phyloP scores from a whole-genome alignment of 495 filamentous ascomycete genomes.

The Chaetomium fimeti region DNA sequence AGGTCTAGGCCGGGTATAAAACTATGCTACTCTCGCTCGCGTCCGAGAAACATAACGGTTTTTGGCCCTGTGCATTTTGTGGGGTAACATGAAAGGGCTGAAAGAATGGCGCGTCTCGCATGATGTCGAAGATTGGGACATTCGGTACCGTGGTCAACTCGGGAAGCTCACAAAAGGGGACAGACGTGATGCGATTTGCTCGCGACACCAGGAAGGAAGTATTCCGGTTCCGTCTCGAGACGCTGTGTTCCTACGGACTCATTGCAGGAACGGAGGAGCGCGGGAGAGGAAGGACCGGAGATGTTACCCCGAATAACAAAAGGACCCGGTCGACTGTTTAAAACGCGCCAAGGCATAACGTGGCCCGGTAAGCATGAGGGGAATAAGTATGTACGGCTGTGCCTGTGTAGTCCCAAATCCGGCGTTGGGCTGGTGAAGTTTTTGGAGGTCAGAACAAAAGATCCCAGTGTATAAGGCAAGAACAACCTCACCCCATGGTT shows the following conservation, averaged over 20 bases:
- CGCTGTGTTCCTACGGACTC: neutral
- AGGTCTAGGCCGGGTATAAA: neutral
- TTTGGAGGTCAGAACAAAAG: constrained; percentile 1
- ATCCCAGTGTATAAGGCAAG: constrained; percentile 2
- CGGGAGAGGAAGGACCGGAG: neutral
- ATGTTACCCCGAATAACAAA: neutral
- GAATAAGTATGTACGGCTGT: no score
- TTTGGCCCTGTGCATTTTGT: neutral
- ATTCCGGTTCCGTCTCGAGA: neutral
- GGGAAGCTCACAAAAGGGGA: neutral
- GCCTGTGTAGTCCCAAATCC: neutral
- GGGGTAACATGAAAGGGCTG: neutral
- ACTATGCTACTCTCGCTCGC: neutral
- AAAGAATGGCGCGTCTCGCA: neutral
- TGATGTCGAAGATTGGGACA: neutral
- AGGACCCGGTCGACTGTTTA: neutral
- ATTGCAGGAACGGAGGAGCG: neutral
- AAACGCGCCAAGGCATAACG: neutral
- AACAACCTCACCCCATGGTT: neutral
- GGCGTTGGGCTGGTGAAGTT: neutral
- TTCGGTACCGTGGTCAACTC: neutral
- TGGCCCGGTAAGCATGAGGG: neutral
- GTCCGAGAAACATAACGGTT: neutral
- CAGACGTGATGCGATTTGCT: neutral
- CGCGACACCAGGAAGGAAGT: neutral